Conservation (phyloP, 441 rosid species). For the Pelargonium australe region DNA sequence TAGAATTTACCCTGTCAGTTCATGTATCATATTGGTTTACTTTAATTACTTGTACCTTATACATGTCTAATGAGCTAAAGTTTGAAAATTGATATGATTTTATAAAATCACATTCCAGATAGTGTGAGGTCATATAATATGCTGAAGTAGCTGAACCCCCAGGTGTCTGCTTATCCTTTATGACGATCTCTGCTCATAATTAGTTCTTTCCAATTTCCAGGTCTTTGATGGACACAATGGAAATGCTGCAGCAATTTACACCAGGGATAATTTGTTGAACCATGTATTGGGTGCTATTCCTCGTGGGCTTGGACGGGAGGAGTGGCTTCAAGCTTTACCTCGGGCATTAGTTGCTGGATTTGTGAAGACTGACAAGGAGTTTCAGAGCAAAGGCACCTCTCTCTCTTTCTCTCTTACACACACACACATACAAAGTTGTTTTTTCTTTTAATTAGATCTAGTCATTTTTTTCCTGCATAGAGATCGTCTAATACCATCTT, state of each 20-base stretch:
- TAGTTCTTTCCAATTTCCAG: constrained; percentile 32
- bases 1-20: background rate
- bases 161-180: constrained; percentile 6
- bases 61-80: background rate
- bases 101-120: background rate
- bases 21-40: background rate
- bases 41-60: too few relatives aligned
- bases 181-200: background rate
- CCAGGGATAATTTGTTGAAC: constrained; percentile 61
- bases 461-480: constrained; percentile 1
- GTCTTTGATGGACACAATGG: constrained; percentile 90
- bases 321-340: constrained; percentile 83
- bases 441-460: constrained; percentile 10
- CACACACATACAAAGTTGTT: background rate
- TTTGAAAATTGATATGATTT: background rate
- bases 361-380: constrained; percentile 86
- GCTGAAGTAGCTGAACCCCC: background rate
- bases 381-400: constrained; percentile 66
- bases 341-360: constrained; percentile 90
- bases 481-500: constrained; percentile 14
- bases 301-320: constrained; percentile 58
- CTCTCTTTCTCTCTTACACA: constrained; percentile 6
- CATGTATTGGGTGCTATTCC: constrained; percentile 74
- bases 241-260: constrained; percentile 73
- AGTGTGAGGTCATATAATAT: constrained; percentile 1